phyloP scores from a whole-genome alignment of 345 rosid genomes.

The Jatropha curcas region DNA sequence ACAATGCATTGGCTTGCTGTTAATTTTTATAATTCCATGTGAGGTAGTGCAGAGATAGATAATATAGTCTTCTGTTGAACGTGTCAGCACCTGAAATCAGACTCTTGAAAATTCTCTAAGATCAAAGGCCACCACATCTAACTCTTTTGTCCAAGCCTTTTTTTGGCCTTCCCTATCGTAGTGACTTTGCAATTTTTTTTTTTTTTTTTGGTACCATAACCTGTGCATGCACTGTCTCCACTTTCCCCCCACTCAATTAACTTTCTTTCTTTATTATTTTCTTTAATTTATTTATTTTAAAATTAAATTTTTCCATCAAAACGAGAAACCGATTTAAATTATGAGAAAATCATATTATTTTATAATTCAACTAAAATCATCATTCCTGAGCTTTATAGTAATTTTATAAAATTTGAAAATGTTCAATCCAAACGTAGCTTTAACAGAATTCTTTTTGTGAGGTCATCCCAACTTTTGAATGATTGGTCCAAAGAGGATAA shows the following conservation, averaged over 20 bases:
- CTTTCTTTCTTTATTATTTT: too few species aligned
- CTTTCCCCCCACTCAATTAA: slow-evolving; percentile 16
- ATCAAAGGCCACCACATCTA: slow-evolving; percentile 19
- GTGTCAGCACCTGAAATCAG: slow-evolving; percentile 11
- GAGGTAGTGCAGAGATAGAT: too few species aligned
- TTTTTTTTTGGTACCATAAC: slow-evolving; percentile 27
- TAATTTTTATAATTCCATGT: too few species aligned
- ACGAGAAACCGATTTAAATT: too few species aligned
- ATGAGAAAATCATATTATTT: too few species aligned
- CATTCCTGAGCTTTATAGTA: too few species aligned
- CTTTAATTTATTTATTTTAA: background rate
- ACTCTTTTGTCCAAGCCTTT: slow-evolving; percentile 18
- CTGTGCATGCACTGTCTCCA: slow-evolving; percentile 21
- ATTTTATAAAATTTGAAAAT: too few species aligned
- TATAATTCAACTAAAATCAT: too few species aligned
- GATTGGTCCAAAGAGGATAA: slow-evolving; percentile 32
- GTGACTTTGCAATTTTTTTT: slow-evolving; percentile 7
- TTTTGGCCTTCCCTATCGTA: background rate
- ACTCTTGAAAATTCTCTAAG: slow-evolving; percentile 19
- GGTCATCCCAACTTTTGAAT: slow-evolving; percentile 1
- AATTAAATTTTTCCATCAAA: too few species aligned
- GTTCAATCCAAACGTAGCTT: too few species aligned
- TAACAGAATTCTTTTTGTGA: background rate
- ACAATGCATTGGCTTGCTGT: too few species aligned
- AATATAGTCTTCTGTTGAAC: background rate